Evolutionary conservation across 176 grass and related monocot genomes (phyloP), one percentile per base, ranked within the genome.

Genomic region (Aegilops speltoides): DNA sequence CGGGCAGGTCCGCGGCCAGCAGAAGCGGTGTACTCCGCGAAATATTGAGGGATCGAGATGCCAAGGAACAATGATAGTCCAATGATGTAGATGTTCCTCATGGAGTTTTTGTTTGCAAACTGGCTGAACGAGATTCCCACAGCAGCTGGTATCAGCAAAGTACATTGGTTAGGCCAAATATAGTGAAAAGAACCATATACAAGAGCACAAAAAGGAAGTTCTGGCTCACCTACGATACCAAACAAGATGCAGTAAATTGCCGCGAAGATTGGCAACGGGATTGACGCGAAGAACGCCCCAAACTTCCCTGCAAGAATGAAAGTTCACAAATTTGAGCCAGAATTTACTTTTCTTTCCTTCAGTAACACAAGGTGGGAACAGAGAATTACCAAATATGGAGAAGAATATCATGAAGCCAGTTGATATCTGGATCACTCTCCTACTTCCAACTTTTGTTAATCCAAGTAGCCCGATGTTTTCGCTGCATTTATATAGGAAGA

Each of bases 321-420:
- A 52, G 34, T 82, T 54, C 16, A n/a, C 26, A 79, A 90, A 82
- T 60, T 74, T 86, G 43, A 86, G 59, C 54, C 64, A 85, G 76
- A 85, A 64, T 62, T 62, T 63, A 32, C 10, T 24, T 36, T 46
- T 19, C 25, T 32, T 37, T 80, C 72, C 36, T 38, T 40, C 45
- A 17, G 54, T 37, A 87, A 80, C 34, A 61, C 31, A 87, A 83
- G 38, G 37, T 52, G 86, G 66, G 9, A 90, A 82, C 19, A 88
- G 68, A 48, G 24, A 15, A 79, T 33, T 88, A 99, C 97, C 97
- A 93, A 99, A 91, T 80, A 99, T 87, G 85, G 94, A 93, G 85
- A 96, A 99, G 87, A 99, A 99, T 64, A 99, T 82, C 97, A 99
- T 99, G 89, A 96, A 99, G 80, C 89, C 97, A 40, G 94, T 90